phyloP scores from a whole-genome alignment of 192 early-diverging fungal genomes.

The Mortierella hygrophila region DNA sequence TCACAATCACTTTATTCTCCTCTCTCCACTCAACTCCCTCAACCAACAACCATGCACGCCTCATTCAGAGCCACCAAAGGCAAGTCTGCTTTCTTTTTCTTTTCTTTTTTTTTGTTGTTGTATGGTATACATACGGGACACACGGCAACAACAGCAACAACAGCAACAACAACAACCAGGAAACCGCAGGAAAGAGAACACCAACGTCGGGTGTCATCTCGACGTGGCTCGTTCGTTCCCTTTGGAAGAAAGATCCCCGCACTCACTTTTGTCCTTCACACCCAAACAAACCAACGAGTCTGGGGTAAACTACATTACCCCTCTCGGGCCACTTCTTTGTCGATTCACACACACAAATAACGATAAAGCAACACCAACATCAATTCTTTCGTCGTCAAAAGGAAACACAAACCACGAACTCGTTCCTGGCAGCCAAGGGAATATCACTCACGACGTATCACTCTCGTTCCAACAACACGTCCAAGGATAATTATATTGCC shows the following conservation, averaged over 20 bases:
- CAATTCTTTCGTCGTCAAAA: neutral
- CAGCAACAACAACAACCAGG: neutral
- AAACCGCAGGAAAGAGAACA: neutral
- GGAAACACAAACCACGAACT: neutral
- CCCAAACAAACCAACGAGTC: neutral
- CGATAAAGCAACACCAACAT: neutral
- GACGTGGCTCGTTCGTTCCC: neutral
- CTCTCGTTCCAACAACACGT: neutral
- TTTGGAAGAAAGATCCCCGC: constrained; percentile 14
- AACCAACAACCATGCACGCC: constrained; percentile 28
- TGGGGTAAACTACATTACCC: constrained; percentile 7
- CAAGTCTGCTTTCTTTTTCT: constrained; percentile 30
- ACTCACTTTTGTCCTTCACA: neutral
- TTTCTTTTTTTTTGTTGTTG: neutral
- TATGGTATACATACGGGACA: too few species aligned
- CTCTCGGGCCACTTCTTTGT: neutral
- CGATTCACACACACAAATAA: neutral
- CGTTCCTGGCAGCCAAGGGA: neutral
- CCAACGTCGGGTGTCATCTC: neutral
- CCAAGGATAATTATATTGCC: constrained; percentile 2
- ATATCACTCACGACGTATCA: too few species aligned
- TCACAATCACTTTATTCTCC: neutral
- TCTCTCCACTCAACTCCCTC: constrained; percentile 2
- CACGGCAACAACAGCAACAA: neutral
- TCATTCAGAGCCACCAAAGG: constrained; percentile 51